Percentiles rank a stretch among this genome's conserved stretches.
phyloP scores from a whole-genome alignment of 73 alveolate genomes.

The Stentor coeruleus region DNA sequence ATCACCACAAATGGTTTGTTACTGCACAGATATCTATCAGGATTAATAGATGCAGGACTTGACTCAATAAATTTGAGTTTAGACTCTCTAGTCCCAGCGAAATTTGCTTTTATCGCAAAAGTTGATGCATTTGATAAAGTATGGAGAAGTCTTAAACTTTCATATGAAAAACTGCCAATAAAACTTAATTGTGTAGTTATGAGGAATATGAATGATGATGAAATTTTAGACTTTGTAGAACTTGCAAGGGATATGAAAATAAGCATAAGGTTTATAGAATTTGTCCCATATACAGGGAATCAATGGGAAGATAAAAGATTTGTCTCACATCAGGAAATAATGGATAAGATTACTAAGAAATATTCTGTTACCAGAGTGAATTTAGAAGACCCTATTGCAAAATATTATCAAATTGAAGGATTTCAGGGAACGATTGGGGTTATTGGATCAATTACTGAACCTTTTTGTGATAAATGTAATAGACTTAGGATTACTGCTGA shows the following conservation, averaged over 20 bases:
- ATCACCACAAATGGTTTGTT: constrained; percentile 51
- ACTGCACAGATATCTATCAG: constrained; percentile 32
- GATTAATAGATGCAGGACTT: constrained; percentile 46
- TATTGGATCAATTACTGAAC: constrained; percentile 53
- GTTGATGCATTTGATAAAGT: constrained; percentile 16
- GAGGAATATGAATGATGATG: constrained; percentile 58
- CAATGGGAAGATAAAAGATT: constrained; percentile 35
- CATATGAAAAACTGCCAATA: constrained; percentile 10
- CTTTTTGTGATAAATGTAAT: constrained; percentile 57
- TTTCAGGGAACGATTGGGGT: constrained; percentile 35
- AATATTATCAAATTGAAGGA: constrained; percentile 17
- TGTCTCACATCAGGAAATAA: not conserved
- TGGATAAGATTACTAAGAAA: not conserved
- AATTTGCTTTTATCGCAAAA: constrained; percentile 19
- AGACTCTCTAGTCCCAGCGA: constrained; percentile 23
- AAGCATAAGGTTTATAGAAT: constrained; percentile 57
- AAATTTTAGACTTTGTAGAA: constrained; percentile 37
- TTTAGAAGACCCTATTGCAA: constrained; percentile 18
- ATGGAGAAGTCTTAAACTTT: not conserved
- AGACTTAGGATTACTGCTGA: constrained; percentile 57
- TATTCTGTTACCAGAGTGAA: not conserved
- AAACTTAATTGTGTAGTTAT: constrained; percentile 53
- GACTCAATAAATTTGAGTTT: constrained; percentile 34
- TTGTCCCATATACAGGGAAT: constrained; percentile 55
- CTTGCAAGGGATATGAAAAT: constrained; percentile 32